phyloP scores from a whole-genome alignment of 176 grass and related monocot species.

The Rhynchospora pubera region DNA sequence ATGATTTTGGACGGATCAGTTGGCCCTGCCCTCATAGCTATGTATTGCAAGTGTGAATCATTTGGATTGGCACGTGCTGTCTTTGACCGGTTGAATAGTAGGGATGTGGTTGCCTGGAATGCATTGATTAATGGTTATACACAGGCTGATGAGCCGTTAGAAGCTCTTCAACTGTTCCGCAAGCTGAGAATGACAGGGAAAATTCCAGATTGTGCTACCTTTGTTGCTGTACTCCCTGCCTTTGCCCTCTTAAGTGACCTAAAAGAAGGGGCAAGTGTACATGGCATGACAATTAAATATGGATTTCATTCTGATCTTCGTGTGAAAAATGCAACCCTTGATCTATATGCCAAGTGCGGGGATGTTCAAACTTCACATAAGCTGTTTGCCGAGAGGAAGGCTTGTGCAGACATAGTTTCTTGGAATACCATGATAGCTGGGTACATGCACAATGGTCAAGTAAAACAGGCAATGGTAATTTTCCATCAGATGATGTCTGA shows the following conservation, averaged over 20 bases:
- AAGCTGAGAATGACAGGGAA: not conserved
- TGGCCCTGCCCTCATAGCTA: constrained; percentile 58
- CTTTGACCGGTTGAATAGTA: constrained; percentile 58
- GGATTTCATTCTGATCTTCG: constrained; percentile 38
- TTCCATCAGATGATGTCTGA: constrained; percentile 32
- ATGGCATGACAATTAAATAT: constrained; percentile 33
- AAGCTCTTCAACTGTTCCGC: constrained; percentile 35
- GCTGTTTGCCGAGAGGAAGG: constrained; percentile 28
- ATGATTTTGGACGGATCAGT: constrained; percentile 48
- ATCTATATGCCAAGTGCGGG: constrained; percentile 42
- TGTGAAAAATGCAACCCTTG: constrained; percentile 44
- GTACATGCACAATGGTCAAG: constrained; percentile 36
- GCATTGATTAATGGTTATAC: constrained; percentile 74
- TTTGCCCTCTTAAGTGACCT: constrained; percentile 29
- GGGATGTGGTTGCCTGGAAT: constrained; percentile 74
- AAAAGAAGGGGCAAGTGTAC: constrained; percentile 27
- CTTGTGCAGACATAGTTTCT: constrained; percentile 26
- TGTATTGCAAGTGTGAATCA: constrained; percentile 79
- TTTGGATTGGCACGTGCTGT: constrained; percentile 53
- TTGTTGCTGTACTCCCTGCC: constrained; percentile 32
- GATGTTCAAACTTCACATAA: constrained; percentile 25
- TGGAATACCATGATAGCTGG: constrained; percentile 48
- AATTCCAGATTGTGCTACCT: constrained; percentile 29
- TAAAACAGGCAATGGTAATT: constrained; percentile 25
- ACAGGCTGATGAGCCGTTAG: constrained; percentile 27